Conservation (phyloP, 495 filamentous ascomycete genomes). For the Penicillium coffeae region DNA sequence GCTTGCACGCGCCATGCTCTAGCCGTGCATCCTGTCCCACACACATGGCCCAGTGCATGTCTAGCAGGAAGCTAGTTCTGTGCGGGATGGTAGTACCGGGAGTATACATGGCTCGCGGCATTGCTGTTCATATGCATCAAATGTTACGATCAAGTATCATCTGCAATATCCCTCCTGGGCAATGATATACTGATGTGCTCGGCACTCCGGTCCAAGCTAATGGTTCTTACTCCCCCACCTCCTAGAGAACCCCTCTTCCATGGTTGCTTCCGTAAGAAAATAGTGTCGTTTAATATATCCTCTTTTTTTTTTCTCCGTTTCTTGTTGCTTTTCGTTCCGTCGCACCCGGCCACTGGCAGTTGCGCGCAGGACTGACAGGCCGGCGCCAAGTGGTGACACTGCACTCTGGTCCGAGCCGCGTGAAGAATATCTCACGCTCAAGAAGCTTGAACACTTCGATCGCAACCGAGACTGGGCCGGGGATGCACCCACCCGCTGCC, state of each 20-base stretch:
- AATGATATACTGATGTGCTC: not conserved
- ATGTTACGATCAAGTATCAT: not conserved
- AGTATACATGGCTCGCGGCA: not conserved
- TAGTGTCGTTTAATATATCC: not conserved
- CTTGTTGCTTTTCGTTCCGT: not conserved
- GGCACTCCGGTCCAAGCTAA: not conserved
- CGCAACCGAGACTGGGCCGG: conserved; percentile 10
- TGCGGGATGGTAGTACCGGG: not conserved
- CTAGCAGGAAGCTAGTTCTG: not conserved
- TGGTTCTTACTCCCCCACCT: no score
- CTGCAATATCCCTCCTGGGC: not conserved
- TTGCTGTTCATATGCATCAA: not conserved
- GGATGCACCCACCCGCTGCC: conserved; percentile 14
- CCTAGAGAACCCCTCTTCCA: no score
- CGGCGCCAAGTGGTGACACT: not conserved
- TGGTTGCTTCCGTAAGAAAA: no score
- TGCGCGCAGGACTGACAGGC: not conserved
- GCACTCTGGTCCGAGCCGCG: not conserved
- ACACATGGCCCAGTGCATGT: conserved; percentile 2
- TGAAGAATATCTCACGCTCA: not conserved
- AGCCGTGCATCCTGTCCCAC: not conserved
- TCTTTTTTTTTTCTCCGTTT: not conserved
- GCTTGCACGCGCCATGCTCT: not conserved
- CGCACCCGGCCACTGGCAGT: not conserved
- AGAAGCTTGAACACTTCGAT: conserved; percentile 14